Base-by-base conservation (phyloP, 495 filamentous ascomycete species). In the Hypoxylon intermedium region DNA sequence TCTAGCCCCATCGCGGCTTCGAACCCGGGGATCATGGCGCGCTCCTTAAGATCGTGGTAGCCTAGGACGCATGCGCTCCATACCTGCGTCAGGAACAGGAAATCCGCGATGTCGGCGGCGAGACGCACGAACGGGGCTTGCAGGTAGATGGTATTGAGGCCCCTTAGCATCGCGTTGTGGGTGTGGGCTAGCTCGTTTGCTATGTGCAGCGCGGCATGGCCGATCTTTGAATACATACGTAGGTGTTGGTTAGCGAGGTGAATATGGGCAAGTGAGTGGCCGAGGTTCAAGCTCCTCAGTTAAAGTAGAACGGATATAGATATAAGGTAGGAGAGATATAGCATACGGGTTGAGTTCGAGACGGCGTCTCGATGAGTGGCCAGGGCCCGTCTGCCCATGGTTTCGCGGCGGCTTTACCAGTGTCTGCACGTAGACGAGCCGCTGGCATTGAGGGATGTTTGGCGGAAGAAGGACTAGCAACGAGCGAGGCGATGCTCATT, bases 111-210 rank as follows among this genome's bases (percentile, higher is more conserved):
- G 53, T 73, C 62, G 44, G 73, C 57, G 5, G 52, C n/a, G 11
- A 53, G 12, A 6, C 53, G 49, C 5, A 84, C 62, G 47, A 74
- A 60, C 0, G 74, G 77, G 0, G 78, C 76, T 69, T 82, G 80
- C 6, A 77, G 65, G 61, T 79, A 80, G 44, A 82, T 77, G 31
- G 69, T 67, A 58, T 83, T 84, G 12, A 83, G 73, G 11, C 67
- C 70, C 37, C 81, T 79, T 49, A 79, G 63, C 38, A 82, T 72
- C 28, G 71, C 59, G 66, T 83, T 84, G 70, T 82, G 80, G 7
- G 75, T 60, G 41, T 76, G 65, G 2, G 74, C 61, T 71, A 82
- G 78, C 19, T 77, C 71, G 9, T 74, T 72, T 12, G 77, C 80
- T 21, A 73, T 71, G 41, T 73, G 37, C 2, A 66, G 60, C 6